phyloP scores from a whole-genome alignment of 1,284 basidiomycete species.

The Papiliotrema fonsecae region DNA sequence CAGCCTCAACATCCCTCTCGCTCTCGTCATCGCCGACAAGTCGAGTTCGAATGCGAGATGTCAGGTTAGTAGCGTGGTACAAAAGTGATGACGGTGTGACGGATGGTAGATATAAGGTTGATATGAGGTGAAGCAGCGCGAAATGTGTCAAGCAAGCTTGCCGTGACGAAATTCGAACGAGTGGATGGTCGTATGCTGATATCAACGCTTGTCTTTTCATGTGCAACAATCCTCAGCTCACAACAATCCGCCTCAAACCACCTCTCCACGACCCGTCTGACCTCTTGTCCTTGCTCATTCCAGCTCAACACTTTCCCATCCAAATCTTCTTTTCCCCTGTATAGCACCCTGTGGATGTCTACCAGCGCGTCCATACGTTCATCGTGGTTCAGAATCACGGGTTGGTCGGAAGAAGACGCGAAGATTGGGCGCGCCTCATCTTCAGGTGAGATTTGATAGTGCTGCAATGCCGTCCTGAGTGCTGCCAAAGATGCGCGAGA shows the following conservation, averaged over 20 bases:
- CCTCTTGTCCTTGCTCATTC: conserved; percentile 27
- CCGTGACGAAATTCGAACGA: conserved; percentile 28
- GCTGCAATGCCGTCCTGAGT: not conserved
- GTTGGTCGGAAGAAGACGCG: not conserved
- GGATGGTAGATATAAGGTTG: conserved; percentile 27
- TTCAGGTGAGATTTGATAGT: not conserved
- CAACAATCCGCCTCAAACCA: conserved; percentile 42
- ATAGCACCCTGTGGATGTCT: conserved; percentile 42
- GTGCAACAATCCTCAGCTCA: conserved; percentile 14
- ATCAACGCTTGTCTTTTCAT: not conserved
- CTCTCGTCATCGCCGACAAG: not conserved
- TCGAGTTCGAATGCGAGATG: conserved; percentile 6
- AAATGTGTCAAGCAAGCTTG: conserved; percentile 32
- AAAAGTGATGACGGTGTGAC: conserved; percentile 22
- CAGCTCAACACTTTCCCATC: conserved; percentile 12
- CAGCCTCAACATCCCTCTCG: conserved; percentile 1
- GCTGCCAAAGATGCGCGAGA: not conserved
- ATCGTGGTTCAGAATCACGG: not conserved
- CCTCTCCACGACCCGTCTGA: conserved; percentile 32
- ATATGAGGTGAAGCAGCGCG: conserved; percentile 30
- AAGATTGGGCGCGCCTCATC: not conserved
- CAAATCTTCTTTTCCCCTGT: conserved; percentile 32
- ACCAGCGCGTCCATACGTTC: conserved; percentile 35
- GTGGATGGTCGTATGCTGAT: conserved; percentile 39
- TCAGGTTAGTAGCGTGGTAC: conserved; percentile 19